Base-by-base conservation (phyloP, 2,329 filamentous ascomycete species). In the Zasmidium cellare region DNA sequence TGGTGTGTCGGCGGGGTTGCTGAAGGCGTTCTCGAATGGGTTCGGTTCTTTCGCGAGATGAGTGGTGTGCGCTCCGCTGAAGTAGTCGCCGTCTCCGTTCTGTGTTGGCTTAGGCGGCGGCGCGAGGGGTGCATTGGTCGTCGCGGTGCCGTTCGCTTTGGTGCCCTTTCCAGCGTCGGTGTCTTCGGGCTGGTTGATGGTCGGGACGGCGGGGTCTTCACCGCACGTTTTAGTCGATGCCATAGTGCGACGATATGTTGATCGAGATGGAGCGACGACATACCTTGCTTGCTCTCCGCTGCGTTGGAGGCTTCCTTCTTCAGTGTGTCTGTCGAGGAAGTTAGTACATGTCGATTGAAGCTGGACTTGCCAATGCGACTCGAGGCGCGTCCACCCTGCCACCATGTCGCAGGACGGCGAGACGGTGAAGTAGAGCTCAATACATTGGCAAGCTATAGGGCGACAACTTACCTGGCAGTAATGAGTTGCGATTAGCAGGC, bases 11-110 rank as follows among this genome's bases (percentile, higher is more conserved):
- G 86, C 78, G 49, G 81, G 84, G 22, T 76, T 81, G 45, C 86
- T 87, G 73, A 99, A 99, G 6, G 93, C 97, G 76, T 94, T 91
- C 74, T 97, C 94, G 71, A 99, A 97, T 9, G 94, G 93, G 76
- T 99, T 97, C 59, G 92, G 92, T 79, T 97, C 94, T 74, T 89
- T 84, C 68, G 84, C 87, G 72, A 92, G 78, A 60, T 80, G 77
- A 58, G 62, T 70, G 28, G 68, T 69, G 56, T 78, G 77, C 51
- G 75, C 71, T 48, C 65, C 75, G 64, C 76, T 78, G 70, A 83
- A 82, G 69, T 83, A 82, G 66, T 82, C 80, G 54, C 74, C 74
- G 49, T 77, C 77, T 57, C 75, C 72, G 62, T 74, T 76, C 57
- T 73, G 72, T n/a, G 59, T 63, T 41, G 79, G 79, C 62, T 77